A percentile compares a stretch with the other conserved stretches of the same genome.
Conservation (phyloP, 177 flowering plant species). For the Vitis hybrid region DNA sequence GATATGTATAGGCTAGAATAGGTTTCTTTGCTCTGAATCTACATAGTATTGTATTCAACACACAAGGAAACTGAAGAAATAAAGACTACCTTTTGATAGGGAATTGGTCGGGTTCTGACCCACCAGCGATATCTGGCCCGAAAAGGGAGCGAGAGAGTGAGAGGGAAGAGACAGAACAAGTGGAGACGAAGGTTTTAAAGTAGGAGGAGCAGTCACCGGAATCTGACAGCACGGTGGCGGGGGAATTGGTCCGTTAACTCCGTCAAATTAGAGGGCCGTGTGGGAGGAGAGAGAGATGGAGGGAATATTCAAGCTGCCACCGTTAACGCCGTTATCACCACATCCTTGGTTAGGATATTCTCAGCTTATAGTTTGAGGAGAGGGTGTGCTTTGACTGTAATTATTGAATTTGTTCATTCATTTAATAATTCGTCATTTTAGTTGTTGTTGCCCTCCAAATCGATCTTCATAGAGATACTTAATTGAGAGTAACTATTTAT, state of each 20-base stretch:
- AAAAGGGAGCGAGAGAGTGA: conserved; percentile 13
- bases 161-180: background rate
- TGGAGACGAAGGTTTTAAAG: conserved; percentile 3
- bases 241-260: conserved; percentile 26
- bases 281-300: conserved; percentile 22
- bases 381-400: background rate
- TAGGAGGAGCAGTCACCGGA: background rate
- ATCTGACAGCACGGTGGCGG: background rate
- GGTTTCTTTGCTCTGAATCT: too few species aligned
- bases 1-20: too few species aligned
- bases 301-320: conserved; percentile 33
- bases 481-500: too few species aligned
- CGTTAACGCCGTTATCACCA: conserved; percentile 42
- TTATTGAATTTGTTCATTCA: conserved; percentile 7
- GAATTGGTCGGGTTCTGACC: background rate
- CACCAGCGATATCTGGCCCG: background rate
- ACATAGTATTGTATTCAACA: too few species aligned
- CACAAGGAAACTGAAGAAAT: too few species aligned
- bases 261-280: conserved; percentile 32
- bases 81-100: conserved; percentile 1
- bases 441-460: background rate
- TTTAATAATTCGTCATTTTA: background rate
- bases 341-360: conserved; percentile 18
- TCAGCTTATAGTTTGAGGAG: conserved; percentile 17
- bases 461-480: too few species aligned